Conservation (phyloP, 1,139 yeast genomes). For the Entelexis sorbosivorans region DNA sequence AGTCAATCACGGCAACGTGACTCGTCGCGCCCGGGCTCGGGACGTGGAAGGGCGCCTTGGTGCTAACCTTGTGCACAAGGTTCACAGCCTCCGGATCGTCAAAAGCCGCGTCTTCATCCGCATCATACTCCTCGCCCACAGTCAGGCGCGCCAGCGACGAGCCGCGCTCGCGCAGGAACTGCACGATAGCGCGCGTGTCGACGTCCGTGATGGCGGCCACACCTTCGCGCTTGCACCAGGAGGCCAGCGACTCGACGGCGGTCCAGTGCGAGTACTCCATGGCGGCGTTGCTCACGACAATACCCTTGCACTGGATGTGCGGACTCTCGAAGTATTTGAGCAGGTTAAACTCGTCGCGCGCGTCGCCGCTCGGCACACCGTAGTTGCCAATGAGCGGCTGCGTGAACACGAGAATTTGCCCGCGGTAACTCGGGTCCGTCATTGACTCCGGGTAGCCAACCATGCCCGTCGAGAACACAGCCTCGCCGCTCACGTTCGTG, state of each 20-base stretch:
- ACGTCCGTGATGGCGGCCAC: conserved; percentile 96
- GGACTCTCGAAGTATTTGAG: conserved; percentile 94
- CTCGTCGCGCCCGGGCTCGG: conserved; percentile 37
- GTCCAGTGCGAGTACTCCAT: conserved; percentile 97
- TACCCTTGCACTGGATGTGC: conserved; percentile 83
- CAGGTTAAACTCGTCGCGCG: conserved; percentile 60
- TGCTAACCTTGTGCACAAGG: conserved; percentile 85
- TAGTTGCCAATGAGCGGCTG: conserved; percentile 96
- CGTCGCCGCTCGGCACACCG: conserved; percentile 90
- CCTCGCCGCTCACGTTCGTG: conserved; percentile 86
- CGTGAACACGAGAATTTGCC: conserved; percentile 93
- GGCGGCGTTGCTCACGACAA: conserved; percentile 92
- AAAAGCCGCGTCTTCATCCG: conserved; percentile 83
- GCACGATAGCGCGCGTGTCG: conserved; percentile 88
- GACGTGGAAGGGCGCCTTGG: conserved; percentile 89
- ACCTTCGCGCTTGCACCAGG: conserved; percentile 94
- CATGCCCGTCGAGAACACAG: conserved; percentile 91
- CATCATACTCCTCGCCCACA: conserved; percentile 82
- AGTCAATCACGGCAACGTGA: conserved; percentile 88
- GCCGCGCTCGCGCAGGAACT: conserved; percentile 89
- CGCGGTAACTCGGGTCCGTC: conserved; percentile 97
- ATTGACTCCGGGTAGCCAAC: conserved; percentile 98
- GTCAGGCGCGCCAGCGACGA: conserved; percentile 84
- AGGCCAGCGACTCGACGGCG: conserved; percentile 87
- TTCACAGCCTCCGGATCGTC: conserved; percentile 87